These are phyloP conservation scores for Xylaria sp. DNA, from an alignment of 2,329 filamentous ascomycete genomes.

Conservation along the genomic window DNA sequence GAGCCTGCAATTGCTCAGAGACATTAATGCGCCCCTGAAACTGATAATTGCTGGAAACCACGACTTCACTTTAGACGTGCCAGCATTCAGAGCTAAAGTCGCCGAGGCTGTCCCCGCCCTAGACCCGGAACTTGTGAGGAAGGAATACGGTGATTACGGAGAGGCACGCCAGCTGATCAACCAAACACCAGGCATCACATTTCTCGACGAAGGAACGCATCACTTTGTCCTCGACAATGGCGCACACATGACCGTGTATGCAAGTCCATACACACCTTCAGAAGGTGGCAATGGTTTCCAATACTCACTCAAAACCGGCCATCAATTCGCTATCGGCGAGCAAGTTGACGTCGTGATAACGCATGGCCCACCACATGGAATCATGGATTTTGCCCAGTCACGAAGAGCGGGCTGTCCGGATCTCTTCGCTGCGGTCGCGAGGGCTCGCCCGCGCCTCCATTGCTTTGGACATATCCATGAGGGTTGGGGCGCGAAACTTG, in stretches of 20 bases:
- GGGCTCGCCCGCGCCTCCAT: conserved; percentile 18
- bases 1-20: conserved; percentile 46
- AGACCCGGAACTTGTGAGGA: conserved; percentile 30
- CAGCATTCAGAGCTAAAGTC: conserved; percentile 42
- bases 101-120: neutral
- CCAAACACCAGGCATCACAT: conserved; percentile 49
- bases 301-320: conserved; percentile 6
- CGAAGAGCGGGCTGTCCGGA: conserved; percentile 48
- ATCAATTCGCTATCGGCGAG: conserved; percentile 46
- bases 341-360: conserved; percentile 58
- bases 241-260: conserved; percentile 55
- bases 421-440: conserved; percentile 53
- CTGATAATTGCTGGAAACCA: conserved; percentile 59
- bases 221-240: conserved; percentile 56
- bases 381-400: conserved; percentile 52
- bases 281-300: neutral
- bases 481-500: neutral
- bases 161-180: conserved; percentile 48
- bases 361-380: conserved; percentile 56
- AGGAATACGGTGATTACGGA: conserved; percentile 47
- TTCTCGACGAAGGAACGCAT: conserved; percentile 58
- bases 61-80: conserved; percentile 51
- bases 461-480: conserved; percentile 11
- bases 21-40: conserved; percentile 52
- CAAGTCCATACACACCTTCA: conserved; percentile 59